Conservation (phyloP, 2,329 filamentous ascomycete genomes). For the Penicillium digitatum region DNA sequence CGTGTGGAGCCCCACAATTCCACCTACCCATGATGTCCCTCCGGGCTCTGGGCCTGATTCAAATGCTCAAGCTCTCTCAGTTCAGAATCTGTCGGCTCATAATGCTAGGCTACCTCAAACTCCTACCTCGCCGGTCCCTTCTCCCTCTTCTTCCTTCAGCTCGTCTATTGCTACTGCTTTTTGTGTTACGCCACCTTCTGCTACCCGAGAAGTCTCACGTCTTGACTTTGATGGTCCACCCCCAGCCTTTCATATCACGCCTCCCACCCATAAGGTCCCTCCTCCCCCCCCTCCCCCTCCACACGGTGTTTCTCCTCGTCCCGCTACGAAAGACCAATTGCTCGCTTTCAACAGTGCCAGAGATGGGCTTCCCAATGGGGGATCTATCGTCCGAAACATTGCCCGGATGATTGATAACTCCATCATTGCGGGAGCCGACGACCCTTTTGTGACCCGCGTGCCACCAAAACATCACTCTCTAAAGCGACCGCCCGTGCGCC, state of each 20-base stretch:
- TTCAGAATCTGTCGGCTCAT: neutral
- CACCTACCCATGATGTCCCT: no score
- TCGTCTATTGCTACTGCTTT: neutral
- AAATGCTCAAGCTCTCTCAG: neutral
- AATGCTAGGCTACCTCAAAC: neutral
- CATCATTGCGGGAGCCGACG: slow-evolving; percentile 16
- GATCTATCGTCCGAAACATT: slow-evolving; percentile 22
- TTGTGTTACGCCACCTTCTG: slow-evolving; percentile 1
- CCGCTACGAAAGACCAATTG: neutral
- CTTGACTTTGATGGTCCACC: neutral
- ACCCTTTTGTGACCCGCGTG: slow-evolving; percentile 25
- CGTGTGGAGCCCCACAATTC: neutral
- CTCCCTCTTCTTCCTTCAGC: neutral
- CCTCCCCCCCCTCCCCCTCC: neutral
- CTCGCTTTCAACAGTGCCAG: slow-evolving; percentile 10
- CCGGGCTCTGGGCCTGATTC: neutral
- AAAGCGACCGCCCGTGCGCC: neutral
- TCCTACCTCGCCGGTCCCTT: neutral
- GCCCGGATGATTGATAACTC: slow-evolving; percentile 29
- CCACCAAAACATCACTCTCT: no score
- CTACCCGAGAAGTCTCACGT: neutral
- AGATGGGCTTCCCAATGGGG: slow-evolving; percentile 10
- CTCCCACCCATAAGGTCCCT: neutral
- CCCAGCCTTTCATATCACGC: neutral
- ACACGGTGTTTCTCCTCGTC: neutral